phyloP scores from a whole-genome alignment of 441 rosid genomes.

The Pelargonium fulgidum region DNA sequence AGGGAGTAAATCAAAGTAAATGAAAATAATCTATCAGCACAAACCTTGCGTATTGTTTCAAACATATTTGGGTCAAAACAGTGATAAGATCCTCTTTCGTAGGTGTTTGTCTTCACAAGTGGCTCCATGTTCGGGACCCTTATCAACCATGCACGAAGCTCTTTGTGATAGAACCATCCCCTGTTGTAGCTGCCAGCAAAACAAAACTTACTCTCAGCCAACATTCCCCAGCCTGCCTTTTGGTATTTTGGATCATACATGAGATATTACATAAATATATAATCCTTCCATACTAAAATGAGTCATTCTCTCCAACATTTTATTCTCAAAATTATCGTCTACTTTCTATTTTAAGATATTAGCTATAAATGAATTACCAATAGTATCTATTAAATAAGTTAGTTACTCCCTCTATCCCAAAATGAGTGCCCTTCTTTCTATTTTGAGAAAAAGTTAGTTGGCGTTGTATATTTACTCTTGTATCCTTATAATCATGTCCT shows the following conservation, averaged over 20 bases:
- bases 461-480: too few species aligned
- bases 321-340: too few species aligned
- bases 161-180: slow-evolving; percentile 94
- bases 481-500: too few species aligned
- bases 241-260: not conserved
- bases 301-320: too few species aligned
- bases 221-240: not conserved
- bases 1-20: not conserved
- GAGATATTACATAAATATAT: not conserved
- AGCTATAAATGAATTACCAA: too few species aligned
- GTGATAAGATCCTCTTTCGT: slow-evolving; percentile 86
- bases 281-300: too few species aligned
- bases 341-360: too few species aligned
- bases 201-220: slow-evolving; percentile 18
- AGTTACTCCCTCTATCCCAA: too few species aligned
- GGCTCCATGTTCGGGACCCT: slow-evolving; percentile 73
- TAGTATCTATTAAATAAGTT: too few species aligned
- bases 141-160: slow-evolving; percentile 66
- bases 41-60: slow-evolving; percentile 70
- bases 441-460: too few species aligned
- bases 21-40: not conserved
- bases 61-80: slow-evolving; percentile 78
- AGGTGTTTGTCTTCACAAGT: slow-evolving; percentile 63
- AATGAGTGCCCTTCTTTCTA: too few species aligned
- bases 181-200: slow-evolving; percentile 49